Conservation (phyloP, 2,329 filamentous ascomycete genomes). For the Samsoniella hepiali region DNA sequence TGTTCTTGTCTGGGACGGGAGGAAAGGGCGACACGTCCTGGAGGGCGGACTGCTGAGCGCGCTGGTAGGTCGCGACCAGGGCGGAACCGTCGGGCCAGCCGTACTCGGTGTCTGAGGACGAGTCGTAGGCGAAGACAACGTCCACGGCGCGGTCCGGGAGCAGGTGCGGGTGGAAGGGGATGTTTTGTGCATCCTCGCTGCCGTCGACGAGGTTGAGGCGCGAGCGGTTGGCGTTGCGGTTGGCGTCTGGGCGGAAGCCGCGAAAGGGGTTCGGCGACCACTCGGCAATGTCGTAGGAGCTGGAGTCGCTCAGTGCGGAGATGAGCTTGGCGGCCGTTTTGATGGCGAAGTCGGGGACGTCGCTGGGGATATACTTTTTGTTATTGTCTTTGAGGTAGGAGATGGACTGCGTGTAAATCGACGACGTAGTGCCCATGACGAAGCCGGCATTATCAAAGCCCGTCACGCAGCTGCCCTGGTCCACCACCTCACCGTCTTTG, state of each 20-base stretch:
- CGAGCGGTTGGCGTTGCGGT: conserved; percentile 50
- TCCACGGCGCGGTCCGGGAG: conserved; percentile 70
- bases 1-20: conserved; percentile 66
- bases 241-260: conserved; percentile 57
- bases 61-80: conserved; percentile 69
- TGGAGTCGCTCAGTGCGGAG: conserved; percentile 47
- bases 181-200: conserved; percentile 73
- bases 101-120: conserved; percentile 66
- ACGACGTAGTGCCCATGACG: conserved; percentile 81
- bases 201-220: conserved; percentile 73
- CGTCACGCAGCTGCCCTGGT: conserved; percentile 60
- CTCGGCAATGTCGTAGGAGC: conserved; percentile 68
- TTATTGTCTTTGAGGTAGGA: conserved; percentile 50
- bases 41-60: conserved; percentile 51
- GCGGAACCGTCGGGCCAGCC: conserved; percentile 77
- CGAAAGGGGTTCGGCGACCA: conserved; percentile 73
- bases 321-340: conserved; percentile 52
- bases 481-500: conserved; percentile 55
- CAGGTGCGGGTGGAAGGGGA: conserved; percentile 74
- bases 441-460: conserved; percentile 83
- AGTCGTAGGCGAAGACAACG: conserved; percentile 78
- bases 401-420: conserved; percentile 78
- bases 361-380: conserved; percentile 26
- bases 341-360: conserved; percentile 48
- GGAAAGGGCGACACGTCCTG: conserved; percentile 66